Conservation (phyloP, 1,284 basidiomycete species). For the Marasmius sp. region DNA sequence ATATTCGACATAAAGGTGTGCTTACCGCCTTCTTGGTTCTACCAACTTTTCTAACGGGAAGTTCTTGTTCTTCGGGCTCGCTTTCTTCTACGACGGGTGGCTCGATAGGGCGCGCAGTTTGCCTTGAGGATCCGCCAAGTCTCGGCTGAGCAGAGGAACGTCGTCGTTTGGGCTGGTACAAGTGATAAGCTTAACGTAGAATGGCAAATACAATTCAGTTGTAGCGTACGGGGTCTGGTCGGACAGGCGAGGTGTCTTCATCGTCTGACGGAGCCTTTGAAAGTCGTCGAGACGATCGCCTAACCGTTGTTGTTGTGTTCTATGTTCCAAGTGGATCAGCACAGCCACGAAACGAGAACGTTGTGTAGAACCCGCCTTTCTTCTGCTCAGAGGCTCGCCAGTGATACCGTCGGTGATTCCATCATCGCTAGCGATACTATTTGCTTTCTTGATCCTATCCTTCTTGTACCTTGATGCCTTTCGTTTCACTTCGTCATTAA, state of each 20-base stretch:
- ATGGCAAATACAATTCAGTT: slow-evolving; percentile 9
- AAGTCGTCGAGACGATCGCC: slow-evolving; percentile 49
- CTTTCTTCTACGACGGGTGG: slow-evolving; percentile 69
- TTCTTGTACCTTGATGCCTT: slow-evolving; percentile 62
- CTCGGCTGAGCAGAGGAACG: slow-evolving; percentile 70
- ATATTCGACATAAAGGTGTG: slow-evolving; percentile 6
- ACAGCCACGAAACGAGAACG: background rate
- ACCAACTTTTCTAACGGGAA: slow-evolving; percentile 59
- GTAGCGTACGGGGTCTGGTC: slow-evolving; percentile 48
- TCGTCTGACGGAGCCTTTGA: slow-evolving; percentile 48
- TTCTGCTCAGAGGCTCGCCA: slow-evolving; percentile 56
- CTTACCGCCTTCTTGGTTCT: slow-evolving; percentile 60
- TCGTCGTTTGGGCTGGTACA: slow-evolving; percentile 55
- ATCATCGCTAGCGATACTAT: slow-evolving; percentile 72
- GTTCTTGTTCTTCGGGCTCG: slow-evolving; percentile 67
- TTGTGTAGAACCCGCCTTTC: slow-evolving; percentile 38
- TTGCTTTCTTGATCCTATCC: slow-evolving; percentile 64
- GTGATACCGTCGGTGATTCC: slow-evolving; percentile 80
- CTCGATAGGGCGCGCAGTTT: slow-evolving; percentile 34
- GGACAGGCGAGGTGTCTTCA: slow-evolving; percentile 34
- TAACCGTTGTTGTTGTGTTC: slow-evolving; percentile 28
- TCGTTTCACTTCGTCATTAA: slow-evolving; percentile 75
- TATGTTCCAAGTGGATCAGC: background rate
- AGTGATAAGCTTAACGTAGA: slow-evolving; percentile 34
- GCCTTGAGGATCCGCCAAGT: slow-evolving; percentile 51